These are phyloP conservation scores for Pestalotiopsis sp. DNA, from an alignment of 2,329 filamentous ascomycete genomes.

Conservation along the genomic window DNA sequence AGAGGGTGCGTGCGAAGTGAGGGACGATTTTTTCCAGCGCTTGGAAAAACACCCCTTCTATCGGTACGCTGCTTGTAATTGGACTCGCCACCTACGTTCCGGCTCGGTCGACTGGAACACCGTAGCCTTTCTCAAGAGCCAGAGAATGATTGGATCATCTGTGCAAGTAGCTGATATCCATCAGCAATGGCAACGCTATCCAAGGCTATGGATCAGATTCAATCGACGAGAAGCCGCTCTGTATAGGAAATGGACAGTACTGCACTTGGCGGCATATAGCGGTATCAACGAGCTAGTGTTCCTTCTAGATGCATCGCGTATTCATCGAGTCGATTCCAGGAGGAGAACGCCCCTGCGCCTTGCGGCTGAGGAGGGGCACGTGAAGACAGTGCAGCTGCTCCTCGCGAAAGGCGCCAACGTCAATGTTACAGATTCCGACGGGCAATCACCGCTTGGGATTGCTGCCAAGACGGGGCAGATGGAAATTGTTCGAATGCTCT, in stretches of 20 bases:
- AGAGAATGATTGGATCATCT: conserved; percentile 2
- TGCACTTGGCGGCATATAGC: neutral
- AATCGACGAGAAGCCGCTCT: no score
- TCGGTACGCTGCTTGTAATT: conserved; percentile 15
- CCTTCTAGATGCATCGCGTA: no score
- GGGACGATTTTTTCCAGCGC: conserved; percentile 6
- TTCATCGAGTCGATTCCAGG: no score
- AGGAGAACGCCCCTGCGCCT: neutral
- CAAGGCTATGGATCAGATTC: no score
- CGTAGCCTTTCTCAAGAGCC: neutral
- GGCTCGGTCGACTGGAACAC: neutral
- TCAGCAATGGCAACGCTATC: no score
- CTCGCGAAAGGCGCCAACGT: neutral
- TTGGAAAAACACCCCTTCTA: conserved; percentile 7
- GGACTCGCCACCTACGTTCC: conserved; percentile 13
- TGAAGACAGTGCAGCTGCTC: neutral
- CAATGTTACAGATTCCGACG: no score
- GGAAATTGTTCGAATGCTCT: no score
- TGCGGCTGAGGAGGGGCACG: neutral
- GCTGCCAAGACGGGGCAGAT: no score
- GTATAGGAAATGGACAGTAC: no score
- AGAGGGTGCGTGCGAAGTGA: neutral
- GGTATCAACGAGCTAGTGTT: no score
- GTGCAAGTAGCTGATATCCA: neutral
- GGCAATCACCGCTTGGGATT: no score